Conservation (phyloP, 495 filamentous ascomycete genomes). For the Cryomyces antarcticus region DNA sequence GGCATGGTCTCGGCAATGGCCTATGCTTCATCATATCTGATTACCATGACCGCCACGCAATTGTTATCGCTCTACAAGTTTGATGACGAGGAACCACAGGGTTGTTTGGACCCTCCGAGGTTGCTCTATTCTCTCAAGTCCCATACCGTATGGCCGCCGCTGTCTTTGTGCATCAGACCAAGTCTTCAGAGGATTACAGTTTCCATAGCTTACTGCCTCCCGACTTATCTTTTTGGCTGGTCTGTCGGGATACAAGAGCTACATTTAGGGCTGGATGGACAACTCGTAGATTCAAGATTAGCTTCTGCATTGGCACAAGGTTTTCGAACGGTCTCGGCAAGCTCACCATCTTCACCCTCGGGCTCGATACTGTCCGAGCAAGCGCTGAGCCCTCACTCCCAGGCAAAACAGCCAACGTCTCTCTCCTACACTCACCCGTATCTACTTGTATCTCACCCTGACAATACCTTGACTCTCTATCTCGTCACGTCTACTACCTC, state of each 20-base stretch:
- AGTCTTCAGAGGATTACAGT: constrained; percentile 41
- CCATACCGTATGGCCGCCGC: constrained; percentile 55
- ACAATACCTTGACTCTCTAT: constrained; percentile 83
- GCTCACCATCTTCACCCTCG: constrained; percentile 11
- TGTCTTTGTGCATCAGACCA: constrained; percentile 56
- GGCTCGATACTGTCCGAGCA: too few relatives aligned
- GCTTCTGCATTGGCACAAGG: constrained; percentile 23
- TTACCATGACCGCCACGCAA: constrained; percentile 56
- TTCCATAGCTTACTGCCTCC: constrained; percentile 68
- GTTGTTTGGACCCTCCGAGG: constrained; percentile 22
- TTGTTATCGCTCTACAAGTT: constrained; percentile 58
- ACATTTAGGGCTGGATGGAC: constrained; percentile 33
- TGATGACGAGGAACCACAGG: background rate
- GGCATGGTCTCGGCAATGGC: constrained; percentile 59
- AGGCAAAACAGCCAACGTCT: constrained; percentile 48
- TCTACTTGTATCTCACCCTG: constrained; percentile 65
- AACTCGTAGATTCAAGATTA: constrained; percentile 35
- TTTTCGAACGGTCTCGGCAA: constrained; percentile 19
- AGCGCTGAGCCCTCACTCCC: constrained; percentile 1
- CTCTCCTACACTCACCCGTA: constrained; percentile 85
- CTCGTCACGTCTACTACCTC: constrained; percentile 55
- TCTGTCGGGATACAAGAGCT: constrained; percentile 80
- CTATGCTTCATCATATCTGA: constrained; percentile 50
- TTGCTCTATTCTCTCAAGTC: constrained; percentile 68
- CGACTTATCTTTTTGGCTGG: constrained; percentile 53